Evolutionary conservation across 139 green algal genomes (phyloP).

Genomic region (Ettlia oleoabundans): DNA sequence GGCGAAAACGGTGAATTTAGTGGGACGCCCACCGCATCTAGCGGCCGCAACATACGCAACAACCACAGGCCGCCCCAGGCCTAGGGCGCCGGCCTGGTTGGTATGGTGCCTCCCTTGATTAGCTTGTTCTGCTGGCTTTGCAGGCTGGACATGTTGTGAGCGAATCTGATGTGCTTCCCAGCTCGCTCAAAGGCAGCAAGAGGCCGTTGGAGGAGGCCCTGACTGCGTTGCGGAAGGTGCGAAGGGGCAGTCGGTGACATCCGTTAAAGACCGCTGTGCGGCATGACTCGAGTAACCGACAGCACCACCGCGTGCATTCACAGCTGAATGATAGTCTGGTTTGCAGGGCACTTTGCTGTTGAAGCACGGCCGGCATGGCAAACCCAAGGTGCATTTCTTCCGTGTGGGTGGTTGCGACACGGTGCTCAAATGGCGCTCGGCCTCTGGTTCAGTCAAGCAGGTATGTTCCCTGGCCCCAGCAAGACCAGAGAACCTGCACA

Average conservation of each 20-base stretch:
- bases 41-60: background rate
- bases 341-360: conserved; percentile 74
- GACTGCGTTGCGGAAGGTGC: conserved; percentile 66
- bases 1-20: background rate
- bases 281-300: background rate
- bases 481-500: background rate
- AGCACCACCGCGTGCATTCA: too few species aligned
- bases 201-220: conserved; percentile 62
- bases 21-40: background rate
- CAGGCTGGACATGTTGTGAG: conserved; percentile 33
- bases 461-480: background rate
- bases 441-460: conserved; percentile 44
- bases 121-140: background rate
- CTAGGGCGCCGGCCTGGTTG: too few species aligned
- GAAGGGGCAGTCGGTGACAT: background rate
- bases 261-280: background rate
- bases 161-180: conserved; percentile 7
- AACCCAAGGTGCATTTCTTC: conserved; percentile 83
- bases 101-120: background rate
- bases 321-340: too few species aligned
- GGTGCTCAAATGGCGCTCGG: conserved; percentile 69
- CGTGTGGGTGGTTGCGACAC: conserved; percentile 64
- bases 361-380: conserved; percentile 84
- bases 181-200: background rate
- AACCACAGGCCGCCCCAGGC: too few species aligned